Conservation (phyloP, 495 filamentous ascomycete species). For the Friedmanniomyces endolithicus region DNA sequence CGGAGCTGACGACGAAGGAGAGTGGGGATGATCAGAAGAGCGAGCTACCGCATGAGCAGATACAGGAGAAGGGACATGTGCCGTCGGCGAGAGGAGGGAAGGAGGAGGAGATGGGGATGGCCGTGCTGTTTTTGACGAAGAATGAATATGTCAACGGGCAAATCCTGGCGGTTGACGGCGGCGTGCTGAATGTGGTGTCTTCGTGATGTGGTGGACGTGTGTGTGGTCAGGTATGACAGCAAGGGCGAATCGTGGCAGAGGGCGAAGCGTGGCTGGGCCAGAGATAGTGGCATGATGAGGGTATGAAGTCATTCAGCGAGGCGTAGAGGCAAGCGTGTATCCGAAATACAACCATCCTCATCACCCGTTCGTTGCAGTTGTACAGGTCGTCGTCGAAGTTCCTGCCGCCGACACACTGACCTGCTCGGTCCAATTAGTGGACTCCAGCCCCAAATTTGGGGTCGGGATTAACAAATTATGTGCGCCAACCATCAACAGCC, state of each 20-base stretch:
- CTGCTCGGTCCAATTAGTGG: too few relatives aligned
- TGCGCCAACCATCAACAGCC: neutral
- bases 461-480: neutral
- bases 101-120: constrained; percentile 40
- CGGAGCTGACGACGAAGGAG: constrained; percentile 48
- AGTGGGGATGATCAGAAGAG: constrained; percentile 43
- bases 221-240: too few relatives aligned
- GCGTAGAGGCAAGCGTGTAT: too few relatives aligned
- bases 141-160: constrained; percentile 50
- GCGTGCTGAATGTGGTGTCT: constrained; percentile 38
- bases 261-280: too few relatives aligned
- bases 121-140: constrained; percentile 37
- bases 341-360: too few relatives aligned
- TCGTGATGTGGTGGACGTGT: neutral
- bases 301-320: too few relatives aligned
- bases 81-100: constrained; percentile 33
- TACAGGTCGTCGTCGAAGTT: too few relatives aligned
- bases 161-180: constrained; percentile 49
- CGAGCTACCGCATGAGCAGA: constrained; percentile 36
- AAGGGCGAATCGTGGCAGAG: too few relatives aligned
- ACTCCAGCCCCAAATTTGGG: too few relatives aligned
- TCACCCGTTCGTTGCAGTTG: too few relatives aligned
- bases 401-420: too few relatives aligned
- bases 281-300: too few relatives aligned
- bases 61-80: constrained; percentile 38